Base-by-base conservation (phyloP, 169 alveolate genomes). In the Neospora caninum region DNA sequence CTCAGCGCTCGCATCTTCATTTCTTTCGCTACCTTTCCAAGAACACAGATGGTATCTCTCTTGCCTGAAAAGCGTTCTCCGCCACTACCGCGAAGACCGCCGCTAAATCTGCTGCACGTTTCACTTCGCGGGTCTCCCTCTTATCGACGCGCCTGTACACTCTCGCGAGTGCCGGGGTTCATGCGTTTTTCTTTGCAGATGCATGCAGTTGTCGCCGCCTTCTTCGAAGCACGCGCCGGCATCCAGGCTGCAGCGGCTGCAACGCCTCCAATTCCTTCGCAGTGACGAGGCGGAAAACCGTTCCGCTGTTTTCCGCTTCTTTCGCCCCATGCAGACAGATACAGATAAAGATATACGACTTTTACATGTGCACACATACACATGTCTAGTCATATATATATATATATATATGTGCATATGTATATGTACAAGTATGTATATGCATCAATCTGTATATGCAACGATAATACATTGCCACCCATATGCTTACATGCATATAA, bases 161-260 rank as follows among this genome's bases (percentile, higher is more conserved):
- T n/a, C n/a, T n/a, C n/a, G n/a, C n/a, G n/a, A n/a, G n/a, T n/a
- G 4, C 58, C 13, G 22, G 58, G 4, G 4, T 49, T 4, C 13
- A 13, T 49, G 4, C 13, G 22, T 13, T 49, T 49, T 49, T 78
- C 29, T 25, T n/a, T 92, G n/a, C 92, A 92, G 95, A 80, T 92
- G 80, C 95, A 92, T 88, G 95, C 95, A 49, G 58, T 92, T 53
- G 78, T 84, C 80, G 95, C 95, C 69, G 92, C 95, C 36, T 92
- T 92, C 88, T 92, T 92, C 45, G 95, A 92, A 58, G 95, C 95
- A 58, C 95, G 95, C 39, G 92, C 73, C 64, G 95, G 92, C n/a
- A 73, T 92, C 73, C 95, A 92, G n/a, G 95, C 95, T 0, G 89
- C 89, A 6, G 89, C 67, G 9, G 89, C 89, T 31, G 89, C 84